These are phyloP conservation scores for Andrographis paniculata DNA, from an alignment of 305 asterid genomes.

Conservation along the genomic window DNA sequence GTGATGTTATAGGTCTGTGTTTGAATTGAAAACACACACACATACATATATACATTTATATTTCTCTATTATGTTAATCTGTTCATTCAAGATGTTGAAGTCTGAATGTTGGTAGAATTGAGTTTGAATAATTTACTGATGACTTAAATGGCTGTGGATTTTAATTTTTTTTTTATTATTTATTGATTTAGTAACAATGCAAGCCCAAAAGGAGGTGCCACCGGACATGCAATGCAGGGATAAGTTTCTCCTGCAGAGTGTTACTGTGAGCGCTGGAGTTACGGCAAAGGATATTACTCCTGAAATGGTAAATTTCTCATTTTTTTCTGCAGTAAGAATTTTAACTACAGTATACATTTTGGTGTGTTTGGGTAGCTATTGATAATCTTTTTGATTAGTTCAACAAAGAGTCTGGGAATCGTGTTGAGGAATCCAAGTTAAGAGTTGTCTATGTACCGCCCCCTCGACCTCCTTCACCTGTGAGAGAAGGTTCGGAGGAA, in stretches of 20 bases:
- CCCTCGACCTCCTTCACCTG: slow-evolving; percentile 63
- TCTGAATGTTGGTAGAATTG: no score
- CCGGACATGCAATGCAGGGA: slow-evolving; percentile 71
- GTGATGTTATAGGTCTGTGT: slow-evolving; percentile 45
- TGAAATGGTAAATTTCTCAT: slow-evolving; percentile 40
- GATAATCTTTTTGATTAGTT: slow-evolving; percentile 34
- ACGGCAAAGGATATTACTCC: slow-evolving; percentile 52
- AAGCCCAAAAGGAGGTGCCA: slow-evolving; percentile 81
- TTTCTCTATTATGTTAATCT: not conserved
- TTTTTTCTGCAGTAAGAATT: slow-evolving; percentile 5
- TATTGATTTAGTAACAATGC: slow-evolving; percentile 62
- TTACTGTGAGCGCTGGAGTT: slow-evolving; percentile 40
- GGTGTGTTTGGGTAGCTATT: slow-evolving; percentile 10
- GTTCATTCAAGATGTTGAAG: slow-evolving; percentile 3
- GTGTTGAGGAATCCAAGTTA: slow-evolving; percentile 66
- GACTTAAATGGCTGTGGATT: slow-evolving; percentile 3
- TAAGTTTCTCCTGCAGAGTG: slow-evolving; percentile 72
- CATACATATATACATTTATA: not conserved
- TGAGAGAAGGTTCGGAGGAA: slow-evolving; percentile 63
- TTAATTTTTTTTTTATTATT: slow-evolving; percentile 16
- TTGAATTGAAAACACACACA: not conserved
- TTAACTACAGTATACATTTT: slow-evolving; percentile 3
- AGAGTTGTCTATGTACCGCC: slow-evolving; percentile 64
- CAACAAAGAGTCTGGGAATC: slow-evolving; percentile 59
- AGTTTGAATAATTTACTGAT: no score